Evolutionary conservation across 768 basidiomycete species (phyloP).

Genomic region (Leccinum variicolor): DNA sequence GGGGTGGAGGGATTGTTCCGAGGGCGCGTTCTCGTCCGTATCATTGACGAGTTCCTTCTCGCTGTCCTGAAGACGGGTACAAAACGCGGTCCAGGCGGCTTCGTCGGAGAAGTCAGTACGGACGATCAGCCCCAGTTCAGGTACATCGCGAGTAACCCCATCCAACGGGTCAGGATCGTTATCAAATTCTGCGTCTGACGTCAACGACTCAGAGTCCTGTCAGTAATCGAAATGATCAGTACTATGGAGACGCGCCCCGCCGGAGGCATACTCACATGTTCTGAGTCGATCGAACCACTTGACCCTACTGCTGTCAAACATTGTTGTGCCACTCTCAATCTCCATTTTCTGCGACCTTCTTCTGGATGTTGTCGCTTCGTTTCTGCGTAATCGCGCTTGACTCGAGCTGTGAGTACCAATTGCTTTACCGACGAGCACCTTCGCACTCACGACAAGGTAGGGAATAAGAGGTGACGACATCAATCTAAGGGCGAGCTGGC

Average conservation of each 20-base stretch:
- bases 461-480: constrained; percentile 22
- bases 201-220: constrained; percentile 14
- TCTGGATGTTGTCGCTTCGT: constrained; percentile 44
- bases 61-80: constrained; percentile 43
- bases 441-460: constrained; percentile 19
- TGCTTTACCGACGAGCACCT: not conserved
- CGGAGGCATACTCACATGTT: constrained; percentile 2
- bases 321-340: constrained; percentile 48
- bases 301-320: constrained; percentile 39
- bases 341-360: constrained; percentile 57
- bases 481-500: not conserved
- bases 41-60: constrained; percentile 54
- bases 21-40: constrained; percentile 17
- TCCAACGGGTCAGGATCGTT: constrained; percentile 58
- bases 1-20: constrained; percentile 13
- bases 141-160: constrained; percentile 38
- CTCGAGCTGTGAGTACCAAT: constrained; percentile 4
- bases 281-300: constrained; percentile 5
- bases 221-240: constrained; percentile 1
- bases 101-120: constrained; percentile 73
- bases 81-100: constrained; percentile 59
- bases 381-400: constrained; percentile 43
- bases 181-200: constrained; percentile 22
- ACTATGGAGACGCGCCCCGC: not conserved
- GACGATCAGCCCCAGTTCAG: constrained; percentile 59